Percentiles rank a stretch among this genome's conserved stretches.
phyloP scores from a whole-genome alignment of 129 eudicot species.

The Escallonia herrerae region DNA sequence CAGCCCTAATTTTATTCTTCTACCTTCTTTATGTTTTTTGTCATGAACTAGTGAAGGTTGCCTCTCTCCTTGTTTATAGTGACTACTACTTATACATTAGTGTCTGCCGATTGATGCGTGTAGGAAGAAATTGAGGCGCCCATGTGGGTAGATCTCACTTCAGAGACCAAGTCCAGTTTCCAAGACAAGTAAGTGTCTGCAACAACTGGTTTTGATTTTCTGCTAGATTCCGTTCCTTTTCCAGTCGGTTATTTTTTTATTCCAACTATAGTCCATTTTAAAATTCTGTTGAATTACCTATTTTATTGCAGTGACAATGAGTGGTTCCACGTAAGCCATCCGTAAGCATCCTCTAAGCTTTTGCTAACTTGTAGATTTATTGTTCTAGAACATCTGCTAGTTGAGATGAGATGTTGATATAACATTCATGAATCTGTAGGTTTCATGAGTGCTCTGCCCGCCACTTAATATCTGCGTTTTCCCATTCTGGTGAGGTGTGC shows the following conservation, averaged over 20 bases:
- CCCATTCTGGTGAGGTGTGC: slow-evolving; percentile 19
- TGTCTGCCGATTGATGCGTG: slow-evolving; percentile 11
- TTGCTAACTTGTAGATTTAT: not conserved
- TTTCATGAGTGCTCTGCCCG: slow-evolving; percentile 50
- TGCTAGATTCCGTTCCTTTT: not conserved
- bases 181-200: slow-evolving; percentile 15
- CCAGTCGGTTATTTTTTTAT: not conserved
- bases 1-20: no score
- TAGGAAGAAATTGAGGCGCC: slow-evolving; percentile 76
- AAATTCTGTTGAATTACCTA: slow-evolving; percentile 9
- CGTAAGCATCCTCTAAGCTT: slow-evolving; percentile 32
- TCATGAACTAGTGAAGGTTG: not conserved
- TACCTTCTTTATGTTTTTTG: not conserved
- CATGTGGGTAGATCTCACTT: slow-evolving; percentile 61
- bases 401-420: not conserved
- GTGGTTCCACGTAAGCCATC: slow-evolving; percentile 55
- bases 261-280: not conserved
- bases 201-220: not conserved
- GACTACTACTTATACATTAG: not conserved
- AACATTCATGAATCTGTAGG: slow-evolving; percentile 23
- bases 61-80: not conserved
- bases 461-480: slow-evolving; percentile 28
- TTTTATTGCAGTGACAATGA: slow-evolving; percentile 51
- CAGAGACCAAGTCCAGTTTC: slow-evolving; percentile 18
- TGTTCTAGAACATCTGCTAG: not conserved